These are phyloP conservation scores for Zygotorulaspora chibaensis DNA, from an alignment of 805 yeast genomes.

Conservation along the genomic window DNA sequence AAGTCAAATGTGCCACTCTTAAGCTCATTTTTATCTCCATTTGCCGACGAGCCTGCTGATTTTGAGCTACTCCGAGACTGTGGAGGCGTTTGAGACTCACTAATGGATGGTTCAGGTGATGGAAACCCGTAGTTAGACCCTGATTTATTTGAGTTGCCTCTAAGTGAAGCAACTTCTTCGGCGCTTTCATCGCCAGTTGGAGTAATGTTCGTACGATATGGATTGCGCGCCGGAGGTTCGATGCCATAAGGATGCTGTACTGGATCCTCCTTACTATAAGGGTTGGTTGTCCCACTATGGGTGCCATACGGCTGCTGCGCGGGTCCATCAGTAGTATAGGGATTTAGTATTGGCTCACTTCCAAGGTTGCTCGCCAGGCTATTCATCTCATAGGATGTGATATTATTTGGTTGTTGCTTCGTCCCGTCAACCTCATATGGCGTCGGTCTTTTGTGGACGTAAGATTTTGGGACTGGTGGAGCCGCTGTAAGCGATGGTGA, in stretches of 20 bases:
- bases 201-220: too few species aligned
- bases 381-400: too few species aligned
- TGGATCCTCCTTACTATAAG: neutral
- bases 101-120: too few species aligned
- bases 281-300: neutral
- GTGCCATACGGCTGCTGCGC: neutral
- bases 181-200: too few species aligned
- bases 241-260: too few species aligned
- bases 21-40: neutral
- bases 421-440: neutral
- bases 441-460: neutral
- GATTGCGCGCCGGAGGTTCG: too few species aligned
- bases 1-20: conserved; percentile 2
- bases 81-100: neutral
- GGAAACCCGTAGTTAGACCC: neutral
- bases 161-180: too few species aligned
- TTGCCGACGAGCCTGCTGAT: neutral
- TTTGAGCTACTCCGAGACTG: neutral
- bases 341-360: neutral
- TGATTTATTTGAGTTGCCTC: neutral
- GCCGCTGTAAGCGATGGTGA: conserved; percentile 1
- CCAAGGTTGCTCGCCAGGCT: neutral
- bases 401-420: neutral
- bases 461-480: neutral
- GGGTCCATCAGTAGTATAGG: neutral